phyloP scores from a whole-genome alignment of 1,139 yeast species.

The Lodderomyces margitis region DNA sequence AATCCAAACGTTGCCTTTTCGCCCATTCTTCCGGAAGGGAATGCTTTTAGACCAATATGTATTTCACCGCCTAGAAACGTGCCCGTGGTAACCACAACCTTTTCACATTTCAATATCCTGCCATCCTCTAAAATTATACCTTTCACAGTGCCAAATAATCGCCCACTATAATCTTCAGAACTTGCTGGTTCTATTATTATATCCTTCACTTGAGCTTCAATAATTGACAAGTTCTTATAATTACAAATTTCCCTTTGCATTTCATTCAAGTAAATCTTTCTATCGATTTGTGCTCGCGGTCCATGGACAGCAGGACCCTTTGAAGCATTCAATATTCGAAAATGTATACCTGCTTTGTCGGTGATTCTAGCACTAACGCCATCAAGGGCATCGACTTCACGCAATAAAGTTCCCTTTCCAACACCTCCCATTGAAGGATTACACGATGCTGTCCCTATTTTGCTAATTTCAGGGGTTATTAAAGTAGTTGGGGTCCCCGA shows the following conservation, averaged over 20 bases:
- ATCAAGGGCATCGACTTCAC: slow-evolving; percentile 95
- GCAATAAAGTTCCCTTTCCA: slow-evolving; percentile 89
- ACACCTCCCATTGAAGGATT: slow-evolving; percentile 99
- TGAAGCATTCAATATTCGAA: slow-evolving; percentile 79
- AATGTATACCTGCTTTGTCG: slow-evolving; percentile 92
- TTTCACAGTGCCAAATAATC: slow-evolving; percentile 44
- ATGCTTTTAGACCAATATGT: slow-evolving; percentile 77
- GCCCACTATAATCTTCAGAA: slow-evolving; percentile 29
- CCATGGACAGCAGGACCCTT: slow-evolving; percentile 99
- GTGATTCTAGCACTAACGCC: slow-evolving; percentile 85
- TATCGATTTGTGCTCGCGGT: slow-evolving; percentile 93
- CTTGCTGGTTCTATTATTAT: slow-evolving; percentile 57
- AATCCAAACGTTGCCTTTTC: slow-evolving; percentile 91
- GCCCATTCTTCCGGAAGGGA: slow-evolving; percentile 92
- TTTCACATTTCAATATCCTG: slow-evolving; percentile 52
- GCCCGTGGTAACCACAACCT: slow-evolving; percentile 91
- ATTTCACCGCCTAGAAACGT: slow-evolving; percentile 94
- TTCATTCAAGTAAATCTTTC: slow-evolving; percentile 70
- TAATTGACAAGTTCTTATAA: slow-evolving; percentile 60
- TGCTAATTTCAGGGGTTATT: slow-evolving; percentile 70
- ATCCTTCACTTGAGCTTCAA: slow-evolving; percentile 82
- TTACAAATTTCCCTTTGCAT: slow-evolving; percentile 69
- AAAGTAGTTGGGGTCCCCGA: slow-evolving; percentile 71
- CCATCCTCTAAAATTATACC: slow-evolving; percentile 81
- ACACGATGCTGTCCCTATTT: slow-evolving; percentile 93